These are phyloP conservation scores for Xylaria digitata DNA, from an alignment of 2,329 filamentous ascomycete species.

Conservation along the genomic window DNA sequence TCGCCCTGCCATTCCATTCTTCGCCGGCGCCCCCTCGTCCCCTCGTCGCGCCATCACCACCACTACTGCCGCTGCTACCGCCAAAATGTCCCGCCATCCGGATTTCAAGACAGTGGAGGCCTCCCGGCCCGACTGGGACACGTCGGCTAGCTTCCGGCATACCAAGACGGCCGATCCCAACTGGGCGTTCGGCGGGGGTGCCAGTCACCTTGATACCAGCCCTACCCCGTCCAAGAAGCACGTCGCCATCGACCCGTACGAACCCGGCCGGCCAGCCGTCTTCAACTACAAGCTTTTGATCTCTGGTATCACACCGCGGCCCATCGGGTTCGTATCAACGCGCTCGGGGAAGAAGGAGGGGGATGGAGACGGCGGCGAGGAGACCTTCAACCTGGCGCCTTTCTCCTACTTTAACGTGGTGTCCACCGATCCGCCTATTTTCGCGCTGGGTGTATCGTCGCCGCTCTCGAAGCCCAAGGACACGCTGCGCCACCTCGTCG, in stretches of 20 bases:
- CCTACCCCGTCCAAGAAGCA: slow-evolving; percentile 60
- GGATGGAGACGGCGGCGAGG: slow-evolving; percentile 63
- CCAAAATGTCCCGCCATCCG: slow-evolving; percentile 64
- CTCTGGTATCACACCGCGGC: slow-evolving; percentile 82
- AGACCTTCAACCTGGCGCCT: slow-evolving; percentile 78
- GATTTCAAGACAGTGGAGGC: slow-evolving; percentile 81
- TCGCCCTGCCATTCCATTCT: background rate
- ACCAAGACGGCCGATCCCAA: slow-evolving; percentile 72
- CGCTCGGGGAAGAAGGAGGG: slow-evolving; percentile 46
- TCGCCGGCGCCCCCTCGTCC: background rate
- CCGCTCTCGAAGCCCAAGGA: slow-evolving; percentile 74
- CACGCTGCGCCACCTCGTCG: slow-evolving; percentile 77
- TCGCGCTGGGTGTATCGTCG: slow-evolving; percentile 68
- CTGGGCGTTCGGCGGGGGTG: slow-evolving; percentile 75
- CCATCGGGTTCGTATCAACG: slow-evolving; percentile 75
- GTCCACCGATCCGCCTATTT: slow-evolving; percentile 87
- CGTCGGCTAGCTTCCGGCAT: slow-evolving; percentile 60
- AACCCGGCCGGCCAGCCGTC: slow-evolving; percentile 70
- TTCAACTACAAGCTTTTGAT: slow-evolving; percentile 96
- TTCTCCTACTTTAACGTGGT: slow-evolving; percentile 89
- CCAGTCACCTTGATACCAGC: slow-evolving; percentile 61
- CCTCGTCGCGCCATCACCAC: slow-evolving; percentile 13
- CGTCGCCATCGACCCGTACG: slow-evolving; percentile 84
- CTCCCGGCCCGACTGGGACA: slow-evolving; percentile 71
- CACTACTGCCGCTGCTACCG: slow-evolving; percentile 16